Evolutionary conservation across 1,284 basidiomycete species (phyloP).

Genomic region (Bjerkandera adusta): DNA sequence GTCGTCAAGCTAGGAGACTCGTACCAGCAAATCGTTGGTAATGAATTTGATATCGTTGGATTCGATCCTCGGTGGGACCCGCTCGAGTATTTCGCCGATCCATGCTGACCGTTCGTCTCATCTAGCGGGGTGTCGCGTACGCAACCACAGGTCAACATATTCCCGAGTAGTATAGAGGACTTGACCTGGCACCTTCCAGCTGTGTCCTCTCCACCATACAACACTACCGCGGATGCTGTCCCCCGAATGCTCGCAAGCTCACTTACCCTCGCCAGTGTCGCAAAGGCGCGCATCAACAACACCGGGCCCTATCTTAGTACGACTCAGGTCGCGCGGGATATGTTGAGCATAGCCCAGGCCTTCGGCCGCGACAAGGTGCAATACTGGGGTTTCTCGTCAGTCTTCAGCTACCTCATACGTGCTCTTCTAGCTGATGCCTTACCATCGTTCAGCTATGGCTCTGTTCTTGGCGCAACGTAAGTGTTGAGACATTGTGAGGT

Average conservation of each 20-base stretch:
- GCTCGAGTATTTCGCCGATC: constrained; percentile 13
- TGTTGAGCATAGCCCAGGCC: constrained; percentile 26
- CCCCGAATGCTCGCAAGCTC: not conserved
- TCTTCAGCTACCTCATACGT: not conserved
- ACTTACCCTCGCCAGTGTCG: not conserved
- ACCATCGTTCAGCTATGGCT: constrained; percentile 19
- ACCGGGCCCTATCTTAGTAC: constrained; percentile 3
- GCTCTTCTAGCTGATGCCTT: not conserved
- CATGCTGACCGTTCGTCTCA: not conserved
- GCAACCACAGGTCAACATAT: not conserved
- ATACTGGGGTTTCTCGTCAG: constrained; percentile 30
- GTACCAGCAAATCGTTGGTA: constrained; percentile 21
- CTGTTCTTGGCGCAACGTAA: constrained; percentile 23
- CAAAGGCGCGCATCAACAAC: not conserved
- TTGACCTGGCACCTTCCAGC: constrained; percentile 2
- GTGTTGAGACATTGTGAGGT: not conserved
- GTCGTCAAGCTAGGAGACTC: not conserved
- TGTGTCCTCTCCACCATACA: not conserved
- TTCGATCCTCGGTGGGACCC: constrained; percentile 30
- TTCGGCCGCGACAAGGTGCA: constrained; percentile 25
- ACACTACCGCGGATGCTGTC: constrained; percentile 1
- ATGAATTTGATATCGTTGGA: constrained; percentile 31
- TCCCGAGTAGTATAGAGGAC: constrained; percentile 2
- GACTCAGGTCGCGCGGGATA: constrained; percentile 23
- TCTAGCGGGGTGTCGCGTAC: constrained; percentile 4